Evolutionary conservation across 768 basidiomycete genomes (phyloP), one percentile per base, ranked within the genome.

Genomic region (Xanthoconium purpureum): DNA sequence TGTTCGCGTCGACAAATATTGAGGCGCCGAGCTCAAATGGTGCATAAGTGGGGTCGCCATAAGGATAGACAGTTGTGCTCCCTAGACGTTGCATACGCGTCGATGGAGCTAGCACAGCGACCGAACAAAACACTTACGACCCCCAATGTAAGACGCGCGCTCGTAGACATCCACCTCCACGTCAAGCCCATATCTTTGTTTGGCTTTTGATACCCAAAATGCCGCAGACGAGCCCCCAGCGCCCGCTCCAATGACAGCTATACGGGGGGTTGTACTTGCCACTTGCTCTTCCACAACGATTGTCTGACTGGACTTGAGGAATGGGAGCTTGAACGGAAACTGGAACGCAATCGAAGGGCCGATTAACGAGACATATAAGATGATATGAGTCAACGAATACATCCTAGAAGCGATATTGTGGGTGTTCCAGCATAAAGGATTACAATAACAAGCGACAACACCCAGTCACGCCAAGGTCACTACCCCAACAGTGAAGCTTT

Each of bases 181-280:
- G 54, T 88, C 78, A 35, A 91, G 61, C 3, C 81, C 84, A 55
- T 79, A 85, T 28, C 88, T 77, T 60, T 89, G 79, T 62, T 87
- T 85, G 29, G 88, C 89, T 67, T 88, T 88, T 18, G 82, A 80
- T 51, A 95, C 85, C 87, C 93, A 90, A 66, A 84, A 90, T 3
- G 85, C 92, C 20, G 93, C 89, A 28, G 91, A 88, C 15, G 83
- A 84, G 10, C 94, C 94, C 11, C 79, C 91, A 14, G 94, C 93
- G 29, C 94, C 94, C 0, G 94, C 94, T 17, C 94, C 94, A 52
- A 97, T 83, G 65, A 97, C 85, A 9, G 94, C 94, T 62, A 97
- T 79, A 46, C 86, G 74, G 44, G 85, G 81, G 0, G 76, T 49
- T 54, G 50, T 57, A 58, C 42, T 64, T 63, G 32, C 56, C 56